Percentiles rank a stretch among this genome's conserved stretches.
These are phyloP conservation scores for Cyclanthera cordifolia DNA, from an alignment of 306 rosid species.

Conservation along the genomic window DNA sequence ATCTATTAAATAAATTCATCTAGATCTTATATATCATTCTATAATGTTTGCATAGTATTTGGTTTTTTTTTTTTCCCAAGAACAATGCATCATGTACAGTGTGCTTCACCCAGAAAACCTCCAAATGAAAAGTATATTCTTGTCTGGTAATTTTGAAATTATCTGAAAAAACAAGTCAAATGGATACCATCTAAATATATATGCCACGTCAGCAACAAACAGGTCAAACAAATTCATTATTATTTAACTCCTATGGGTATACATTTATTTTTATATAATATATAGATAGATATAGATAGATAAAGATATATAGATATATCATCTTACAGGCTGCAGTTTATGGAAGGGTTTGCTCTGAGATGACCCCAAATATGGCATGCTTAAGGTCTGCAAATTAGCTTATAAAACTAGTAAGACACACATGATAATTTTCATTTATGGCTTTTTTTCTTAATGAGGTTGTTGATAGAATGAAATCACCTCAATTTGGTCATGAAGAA, in stretches of 20 bases:
- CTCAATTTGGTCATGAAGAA: constrained; percentile 57
- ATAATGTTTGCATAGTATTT: too few relatives aligned
- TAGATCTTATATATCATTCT: too few relatives aligned
- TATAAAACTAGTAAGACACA: neutral
- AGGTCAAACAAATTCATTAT: neutral
- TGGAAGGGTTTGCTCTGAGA: constrained; percentile 27
- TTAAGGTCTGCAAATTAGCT: constrained; percentile 39
- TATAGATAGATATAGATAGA: too few relatives aligned
- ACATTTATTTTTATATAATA: too few relatives aligned
- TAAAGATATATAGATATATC: neutral
- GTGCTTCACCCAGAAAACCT: neutral
- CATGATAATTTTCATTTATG: too few relatives aligned
- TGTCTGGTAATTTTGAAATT: neutral
- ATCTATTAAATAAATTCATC: too few relatives aligned
- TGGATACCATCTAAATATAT: neutral
- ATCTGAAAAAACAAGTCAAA: neutral
- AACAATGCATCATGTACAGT: too few relatives aligned
- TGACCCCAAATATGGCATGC: constrained; percentile 41
- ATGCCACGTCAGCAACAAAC: neutral
- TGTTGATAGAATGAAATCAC: constrained; percentile 10
- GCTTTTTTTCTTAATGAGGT: too few relatives aligned
- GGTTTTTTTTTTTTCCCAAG: too few relatives aligned
- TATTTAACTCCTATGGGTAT: neutral
- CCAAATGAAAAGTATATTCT: neutral
- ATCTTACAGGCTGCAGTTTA: constrained; percentile 33